Percentiles rank a stretch among this genome's conserved stretches.
Conservation (phyloP, 2,329 filamentous ascomycete genomes). For the Exophiala lecanii-corni region DNA sequence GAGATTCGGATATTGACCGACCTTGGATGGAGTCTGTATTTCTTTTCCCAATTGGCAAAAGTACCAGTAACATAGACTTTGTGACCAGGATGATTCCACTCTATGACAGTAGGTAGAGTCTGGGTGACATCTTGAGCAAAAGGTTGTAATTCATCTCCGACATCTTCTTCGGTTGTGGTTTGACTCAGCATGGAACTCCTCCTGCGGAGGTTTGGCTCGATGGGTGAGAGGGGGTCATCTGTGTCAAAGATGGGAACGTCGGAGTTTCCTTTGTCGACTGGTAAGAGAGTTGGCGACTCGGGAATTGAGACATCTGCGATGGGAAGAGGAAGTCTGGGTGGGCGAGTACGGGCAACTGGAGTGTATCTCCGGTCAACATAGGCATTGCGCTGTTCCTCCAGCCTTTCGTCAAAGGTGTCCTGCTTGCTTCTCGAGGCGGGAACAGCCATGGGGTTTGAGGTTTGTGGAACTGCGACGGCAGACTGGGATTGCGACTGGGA, state of each 20-base stretch:
- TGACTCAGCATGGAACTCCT: conserved; percentile 52
- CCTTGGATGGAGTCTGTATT: conserved; percentile 81
- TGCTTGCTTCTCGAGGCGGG: conserved; percentile 26
- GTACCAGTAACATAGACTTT: conserved; percentile 92
- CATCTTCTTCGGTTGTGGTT: conserved; percentile 61
- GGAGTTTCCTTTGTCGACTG: conserved; percentile 57
- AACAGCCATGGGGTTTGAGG: conserved; percentile 27
- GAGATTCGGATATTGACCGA: conserved; percentile 48
- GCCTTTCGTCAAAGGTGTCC: conserved; percentile 19
- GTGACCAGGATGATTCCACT: conserved; percentile 78
- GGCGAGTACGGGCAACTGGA: conserved; percentile 37
- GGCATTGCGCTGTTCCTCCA: conserved; percentile 18
- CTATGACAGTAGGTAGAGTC: conserved; percentile 76
- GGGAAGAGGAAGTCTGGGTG: conserved; percentile 82
- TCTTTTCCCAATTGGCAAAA: conserved; percentile 95
- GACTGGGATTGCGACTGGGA: conserved; percentile 4
- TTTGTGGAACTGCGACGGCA: conserved; percentile 13
- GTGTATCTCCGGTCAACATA: conserved; percentile 21
- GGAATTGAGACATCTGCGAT: conserved; percentile 92
- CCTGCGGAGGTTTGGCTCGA: conserved; percentile 51
- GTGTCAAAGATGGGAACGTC: conserved; percentile 51
- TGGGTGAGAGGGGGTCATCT: conserved; percentile 39
- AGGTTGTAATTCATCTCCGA: conserved; percentile 67
- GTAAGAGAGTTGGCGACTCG: conserved; percentile 79
- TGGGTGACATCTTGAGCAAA: conserved; percentile 61